phyloP scores from a whole-genome alignment of 108 stramenopile genomes.

The Cyclotella kingstonii region DNA sequence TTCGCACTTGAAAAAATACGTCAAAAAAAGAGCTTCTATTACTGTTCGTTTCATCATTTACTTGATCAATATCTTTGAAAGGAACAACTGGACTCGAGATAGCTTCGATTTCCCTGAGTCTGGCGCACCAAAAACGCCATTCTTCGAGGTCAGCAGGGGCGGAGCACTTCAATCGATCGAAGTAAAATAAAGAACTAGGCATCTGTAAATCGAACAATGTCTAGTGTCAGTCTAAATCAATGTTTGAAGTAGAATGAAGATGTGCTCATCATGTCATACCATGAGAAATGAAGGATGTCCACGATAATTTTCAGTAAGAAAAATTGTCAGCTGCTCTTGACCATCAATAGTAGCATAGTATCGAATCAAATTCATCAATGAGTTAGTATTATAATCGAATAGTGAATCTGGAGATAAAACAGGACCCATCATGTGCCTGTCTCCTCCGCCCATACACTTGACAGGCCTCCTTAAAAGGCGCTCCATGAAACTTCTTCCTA shows the following conservation, averaged over 20 bases:
- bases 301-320: constrained; percentile 60
- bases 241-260: no score
- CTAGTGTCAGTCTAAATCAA: no score
- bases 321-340: constrained; percentile 47
- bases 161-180: constrained; percentile 51
- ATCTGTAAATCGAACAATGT: constrained; percentile 13
- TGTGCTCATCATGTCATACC: no score
- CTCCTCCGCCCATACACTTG: constrained; percentile 51
- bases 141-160: constrained; percentile 5
- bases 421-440: constrained; percentile 55
- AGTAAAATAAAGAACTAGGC: constrained; percentile 67
- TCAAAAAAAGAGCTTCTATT: constrained; percentile 1
- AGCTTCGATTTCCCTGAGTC: constrained; percentile 50
- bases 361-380: constrained; percentile 51
- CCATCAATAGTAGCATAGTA: constrained; percentile 47
- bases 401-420: constrained; percentile 3
- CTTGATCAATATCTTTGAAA: neutral
- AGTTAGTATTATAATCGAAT: constrained; percentile 3
- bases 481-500: constrained; percentile 61
- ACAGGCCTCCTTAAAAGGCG: constrained; percentile 62
- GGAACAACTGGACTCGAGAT: constrained; percentile 23
- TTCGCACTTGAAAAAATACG: constrained; percentile 18
- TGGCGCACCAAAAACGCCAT: constrained; percentile 37
- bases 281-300: constrained; percentile 64
- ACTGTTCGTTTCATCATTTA: neutral